Evolutionary conservation across 2,329 filamentous ascomycete species (phyloP).

Genomic region (Xylariaceae sp.): DNA sequence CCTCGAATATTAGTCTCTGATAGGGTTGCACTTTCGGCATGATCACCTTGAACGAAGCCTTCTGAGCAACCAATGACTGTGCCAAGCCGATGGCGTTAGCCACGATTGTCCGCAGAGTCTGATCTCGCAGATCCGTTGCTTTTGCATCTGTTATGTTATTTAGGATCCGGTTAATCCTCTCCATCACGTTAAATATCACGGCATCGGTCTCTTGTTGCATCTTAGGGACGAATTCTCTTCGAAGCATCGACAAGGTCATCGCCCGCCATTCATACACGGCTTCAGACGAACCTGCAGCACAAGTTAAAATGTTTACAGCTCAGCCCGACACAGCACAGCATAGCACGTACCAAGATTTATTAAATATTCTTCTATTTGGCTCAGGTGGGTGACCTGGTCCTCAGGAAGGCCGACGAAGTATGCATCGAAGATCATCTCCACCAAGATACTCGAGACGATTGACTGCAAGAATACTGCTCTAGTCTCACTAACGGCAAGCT

Average conservation of each 20-base stretch:
- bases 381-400: conserved; percentile 49
- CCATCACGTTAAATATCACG: conserved; percentile 42
- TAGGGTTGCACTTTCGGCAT: conserved; percentile 53
- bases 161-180: conserved; percentile 47
- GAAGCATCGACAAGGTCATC: conserved; percentile 56
- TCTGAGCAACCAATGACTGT: conserved; percentile 54
- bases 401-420: conserved; percentile 61
- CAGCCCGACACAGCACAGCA: conserved; percentile 12
- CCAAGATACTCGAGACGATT: conserved; percentile 54
- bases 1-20: conserved; percentile 54
- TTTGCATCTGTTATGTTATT: conserved; percentile 45
- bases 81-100: conserved; percentile 53
- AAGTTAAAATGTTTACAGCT: conserved; percentile 16
- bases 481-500: conserved; percentile 45
- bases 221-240: conserved; percentile 47
- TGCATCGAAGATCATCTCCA: conserved; percentile 57
- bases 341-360: conserved; percentile 37
- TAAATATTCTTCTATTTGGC: conserved; percentile 46
- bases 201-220: conserved; percentile 44
- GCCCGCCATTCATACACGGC: conserved; percentile 64
- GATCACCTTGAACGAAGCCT: conserved; percentile 52
- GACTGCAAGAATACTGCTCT: conserved; percentile 63
- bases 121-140: conserved; percentile 44
- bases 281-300: conserved; percentile 43
- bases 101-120: conserved; percentile 51